Conservation (phyloP, 352 stramenopile species). For the Pythium brassicae region DNA sequence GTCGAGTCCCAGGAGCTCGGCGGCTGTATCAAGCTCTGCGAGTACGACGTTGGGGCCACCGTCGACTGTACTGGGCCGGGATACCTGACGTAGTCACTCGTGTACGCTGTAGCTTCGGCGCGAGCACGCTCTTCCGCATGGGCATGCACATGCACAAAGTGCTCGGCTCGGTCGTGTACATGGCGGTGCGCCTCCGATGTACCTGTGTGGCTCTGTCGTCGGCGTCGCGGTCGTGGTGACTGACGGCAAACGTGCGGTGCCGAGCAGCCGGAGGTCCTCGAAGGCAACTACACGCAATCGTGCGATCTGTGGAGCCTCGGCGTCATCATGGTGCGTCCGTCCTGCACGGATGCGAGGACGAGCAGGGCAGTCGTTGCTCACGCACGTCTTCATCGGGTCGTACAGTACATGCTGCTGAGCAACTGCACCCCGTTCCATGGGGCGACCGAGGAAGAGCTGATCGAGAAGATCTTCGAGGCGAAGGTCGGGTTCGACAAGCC, state of each 20-base stretch:
- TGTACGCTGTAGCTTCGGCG: constrained; percentile 47
- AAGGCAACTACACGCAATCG: constrained; percentile 66
- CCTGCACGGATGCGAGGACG: not conserved
- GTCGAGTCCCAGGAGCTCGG: constrained; percentile 45
- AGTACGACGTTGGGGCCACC: constrained; percentile 31
- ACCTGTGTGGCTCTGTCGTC: not conserved
- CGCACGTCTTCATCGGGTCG: not conserved
- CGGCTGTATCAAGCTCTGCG: constrained; percentile 73
- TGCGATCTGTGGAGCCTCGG: constrained; percentile 84
- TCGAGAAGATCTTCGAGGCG: constrained; percentile 69
- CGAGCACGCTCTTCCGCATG: constrained; percentile 73
- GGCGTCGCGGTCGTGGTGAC: not conserved
- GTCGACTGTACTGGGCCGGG: not conserved
- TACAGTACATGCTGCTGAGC: constrained; percentile 79
- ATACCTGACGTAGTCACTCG: not conserved
- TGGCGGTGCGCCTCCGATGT: constrained; percentile 43
- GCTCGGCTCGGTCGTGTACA: constrained; percentile 78
- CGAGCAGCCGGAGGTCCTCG: constrained; percentile 50
- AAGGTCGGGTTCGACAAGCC: constrained; percentile 50
- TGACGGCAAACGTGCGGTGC: not conserved
- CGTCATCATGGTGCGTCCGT: constrained; percentile 63
- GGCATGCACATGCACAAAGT: constrained; percentile 77
- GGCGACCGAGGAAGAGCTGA: constrained; percentile 61
- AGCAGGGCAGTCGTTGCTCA: not conserved
- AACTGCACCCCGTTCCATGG: constrained; percentile 70